phyloP scores from a whole-genome alignment of 2,329 filamentous ascomycete genomes.

The Penicillium olsonii region DNA sequence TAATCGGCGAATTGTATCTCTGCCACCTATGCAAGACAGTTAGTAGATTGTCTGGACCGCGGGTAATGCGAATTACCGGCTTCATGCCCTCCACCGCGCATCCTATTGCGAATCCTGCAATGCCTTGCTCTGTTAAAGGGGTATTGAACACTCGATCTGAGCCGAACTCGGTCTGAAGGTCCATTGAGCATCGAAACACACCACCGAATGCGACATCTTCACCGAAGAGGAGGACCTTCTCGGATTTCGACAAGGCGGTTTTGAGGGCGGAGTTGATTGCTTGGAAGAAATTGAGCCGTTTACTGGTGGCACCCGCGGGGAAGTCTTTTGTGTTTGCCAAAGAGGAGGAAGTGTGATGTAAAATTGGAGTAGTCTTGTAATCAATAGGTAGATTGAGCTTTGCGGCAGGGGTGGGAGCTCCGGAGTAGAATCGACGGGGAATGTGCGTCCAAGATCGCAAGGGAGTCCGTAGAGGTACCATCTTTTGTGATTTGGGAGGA shows the following conservation, averaged over 20 bases:
- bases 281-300: constrained; percentile 90
- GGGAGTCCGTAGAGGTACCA: constrained; percentile 19
- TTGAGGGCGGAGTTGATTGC: constrained; percentile 88
- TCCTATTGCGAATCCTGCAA: constrained; percentile 90
- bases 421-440: constrained; percentile 47
- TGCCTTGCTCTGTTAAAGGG: constrained; percentile 89
- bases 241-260: constrained; percentile 78
- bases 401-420: constrained; percentile 48
- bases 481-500: constrained; percentile 1
- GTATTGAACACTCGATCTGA: constrained; percentile 93
- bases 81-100: constrained; percentile 88
- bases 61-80: constrained; percentile 55
- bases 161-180: constrained; percentile 83
- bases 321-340: constrained; percentile 74
- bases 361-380: constrained; percentile 77
- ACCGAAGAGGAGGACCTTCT: constrained; percentile 86
- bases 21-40: constrained; percentile 46
- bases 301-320: constrained; percentile 69
- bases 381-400: constrained; percentile 83
- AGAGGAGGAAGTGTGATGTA: constrained; percentile 75
- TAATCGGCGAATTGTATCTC: constrained; percentile 98
- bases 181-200: constrained; percentile 93
- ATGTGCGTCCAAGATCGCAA: constrained; percentile 18
- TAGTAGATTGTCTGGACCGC: background rate
- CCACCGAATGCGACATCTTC: constrained; percentile 97